These are phyloP conservation scores for Botrytis sinoallii DNA, from an alignment of 2,329 filamentous ascomycete species.

Conservation along the genomic window DNA sequence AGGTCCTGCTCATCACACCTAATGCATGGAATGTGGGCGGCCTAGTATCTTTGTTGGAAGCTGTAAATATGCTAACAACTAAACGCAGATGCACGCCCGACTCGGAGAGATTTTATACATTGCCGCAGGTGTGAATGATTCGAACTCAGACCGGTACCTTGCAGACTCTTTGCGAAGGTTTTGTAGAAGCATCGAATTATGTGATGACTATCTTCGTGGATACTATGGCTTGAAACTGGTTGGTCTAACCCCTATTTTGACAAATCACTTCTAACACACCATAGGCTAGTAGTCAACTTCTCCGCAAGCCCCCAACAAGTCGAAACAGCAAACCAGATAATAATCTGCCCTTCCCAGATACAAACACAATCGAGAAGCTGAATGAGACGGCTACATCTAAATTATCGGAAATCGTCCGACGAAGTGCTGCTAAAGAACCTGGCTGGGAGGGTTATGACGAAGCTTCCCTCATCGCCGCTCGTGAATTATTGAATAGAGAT, in stretches of 20 bases:
- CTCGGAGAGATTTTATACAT: constrained; percentile 82
- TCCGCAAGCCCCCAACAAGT: constrained; percentile 45
- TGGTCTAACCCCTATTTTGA: constrained; percentile 34
- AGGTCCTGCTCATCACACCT: constrained; percentile 79
- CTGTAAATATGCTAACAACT: constrained; percentile 29
- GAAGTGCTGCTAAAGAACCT: constrained; percentile 55
- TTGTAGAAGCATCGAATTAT: constrained; percentile 87
- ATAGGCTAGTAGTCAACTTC: constrained; percentile 40
- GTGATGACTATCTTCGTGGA: constrained; percentile 85
- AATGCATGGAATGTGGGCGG: constrained; percentile 89
- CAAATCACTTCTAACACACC: constrained; percentile 24
- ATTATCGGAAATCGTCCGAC: constrained; percentile 71
- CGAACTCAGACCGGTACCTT: constrained; percentile 50
- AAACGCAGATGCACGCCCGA: constrained; percentile 71
- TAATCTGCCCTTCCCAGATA: constrained; percentile 51
- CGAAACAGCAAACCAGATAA: constrained; percentile 47
- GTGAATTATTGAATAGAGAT: constrained; percentile 45
- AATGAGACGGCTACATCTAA: constrained; percentile 72
- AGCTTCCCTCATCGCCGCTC: constrained; percentile 68
- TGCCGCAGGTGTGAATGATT: constrained; percentile 50
- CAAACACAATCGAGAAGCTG: constrained; percentile 61
- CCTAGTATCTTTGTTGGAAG: neutral
- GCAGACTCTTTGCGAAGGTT: constrained; percentile 79
- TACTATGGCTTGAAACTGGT: constrained; percentile 89
- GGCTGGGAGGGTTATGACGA: constrained; percentile 72